Evolutionary conservation across 139 green algal genomes (phyloP).

Genomic region (Chlorella sp.): DNA sequence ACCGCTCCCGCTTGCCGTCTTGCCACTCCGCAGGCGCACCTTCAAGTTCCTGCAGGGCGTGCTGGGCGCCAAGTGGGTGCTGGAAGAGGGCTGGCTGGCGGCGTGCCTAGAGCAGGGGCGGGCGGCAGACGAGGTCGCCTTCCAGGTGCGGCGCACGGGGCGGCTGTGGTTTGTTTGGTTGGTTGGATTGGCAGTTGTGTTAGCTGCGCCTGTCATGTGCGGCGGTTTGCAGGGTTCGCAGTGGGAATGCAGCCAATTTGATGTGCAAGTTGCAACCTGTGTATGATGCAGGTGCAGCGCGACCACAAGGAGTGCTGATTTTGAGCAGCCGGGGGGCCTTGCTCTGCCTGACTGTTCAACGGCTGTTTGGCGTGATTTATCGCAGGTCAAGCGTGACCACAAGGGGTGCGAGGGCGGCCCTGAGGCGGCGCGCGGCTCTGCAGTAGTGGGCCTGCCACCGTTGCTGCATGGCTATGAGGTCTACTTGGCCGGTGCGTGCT

Average conservation of each 20-base stretch:
- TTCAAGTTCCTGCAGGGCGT: conserved; percentile 49
- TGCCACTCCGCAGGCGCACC: conserved; percentile 36
- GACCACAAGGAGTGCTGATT: background rate
- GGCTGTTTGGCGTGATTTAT: too few relatives aligned
- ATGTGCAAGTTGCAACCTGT: too few relatives aligned
- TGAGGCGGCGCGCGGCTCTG: background rate
- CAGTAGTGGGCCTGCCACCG: background rate
- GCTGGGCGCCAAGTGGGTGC: conserved; percentile 25
- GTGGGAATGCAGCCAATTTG: too few relatives aligned
- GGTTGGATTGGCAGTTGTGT: too few relatives aligned
- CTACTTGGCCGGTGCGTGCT: conserved; percentile 27
- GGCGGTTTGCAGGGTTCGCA: background rate
- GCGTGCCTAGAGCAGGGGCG: conserved; percentile 4
- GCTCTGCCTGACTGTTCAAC: too few relatives aligned
- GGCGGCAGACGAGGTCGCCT: conserved; percentile 9
- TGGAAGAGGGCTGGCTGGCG: conserved; percentile 27
- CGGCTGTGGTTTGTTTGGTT: too few relatives aligned
- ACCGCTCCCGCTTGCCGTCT: too few relatives aligned
- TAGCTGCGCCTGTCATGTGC: too few relatives aligned
- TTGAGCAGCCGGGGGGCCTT: too few relatives aligned
- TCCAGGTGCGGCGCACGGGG: conserved; percentile 31
- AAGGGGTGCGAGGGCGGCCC: background rate
- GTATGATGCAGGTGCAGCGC: background rate
- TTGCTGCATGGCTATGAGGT: conserved; percentile 43
- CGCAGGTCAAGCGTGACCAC: conserved; percentile 3